Evolutionary conservation across 371 early-diverging fungal genomes (phyloP), one percentile per base, ranked within the genome.

Genomic region (Dichotomocladium elegans): DNA sequence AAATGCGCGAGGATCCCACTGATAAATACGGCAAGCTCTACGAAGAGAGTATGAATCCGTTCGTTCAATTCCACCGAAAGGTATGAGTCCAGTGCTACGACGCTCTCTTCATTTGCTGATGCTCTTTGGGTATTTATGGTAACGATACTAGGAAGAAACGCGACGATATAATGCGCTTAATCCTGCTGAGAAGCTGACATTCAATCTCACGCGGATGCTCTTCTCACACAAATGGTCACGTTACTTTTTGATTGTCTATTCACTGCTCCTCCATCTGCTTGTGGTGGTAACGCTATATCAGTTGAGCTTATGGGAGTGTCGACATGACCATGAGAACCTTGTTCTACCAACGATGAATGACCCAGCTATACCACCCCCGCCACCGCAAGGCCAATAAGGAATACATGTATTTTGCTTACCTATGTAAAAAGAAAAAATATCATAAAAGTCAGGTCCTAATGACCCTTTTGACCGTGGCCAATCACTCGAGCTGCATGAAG

Each of bases 31-130:
- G 81, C 7, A 74, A 76, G 43, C 61, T 89, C 51, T 95, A 94
- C 51, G 95, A 94, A 58, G 90, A 89, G 43, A 82, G 74, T 33
- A 80, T 92, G 71, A 92, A 95, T 61, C 96, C 95, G 19, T 95
- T 95, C 63, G 79, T 81, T 19, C 87, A 83, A 25, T 94, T 95
- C 68, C 87, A 89, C 53, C 66, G 80, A 33, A 82, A 81, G 74
- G 81, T 76, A 69, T 57, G 25, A 11, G 22, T 3, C 10, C 14
- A 12, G n/a, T n/a, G n/a, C n/a, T n/a, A n/a, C n/a, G n/a, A n/a
- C n/a, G n/a, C n/a, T n/a, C n/a, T n/a, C n/a, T n/a, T n/a, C n/a
- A n/a, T n/a, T n/a, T n/a, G n/a, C n/a, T n/a, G n/a, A n/a, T n/a
- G n/a, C n/a, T n/a, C n/a, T n/a, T n/a, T n/a, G n/a, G n/a, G n/a